Evolutionary conservation across 2,329 filamentous ascomycete genomes (phyloP).

Genomic region (Aspergillus versicolor): DNA sequence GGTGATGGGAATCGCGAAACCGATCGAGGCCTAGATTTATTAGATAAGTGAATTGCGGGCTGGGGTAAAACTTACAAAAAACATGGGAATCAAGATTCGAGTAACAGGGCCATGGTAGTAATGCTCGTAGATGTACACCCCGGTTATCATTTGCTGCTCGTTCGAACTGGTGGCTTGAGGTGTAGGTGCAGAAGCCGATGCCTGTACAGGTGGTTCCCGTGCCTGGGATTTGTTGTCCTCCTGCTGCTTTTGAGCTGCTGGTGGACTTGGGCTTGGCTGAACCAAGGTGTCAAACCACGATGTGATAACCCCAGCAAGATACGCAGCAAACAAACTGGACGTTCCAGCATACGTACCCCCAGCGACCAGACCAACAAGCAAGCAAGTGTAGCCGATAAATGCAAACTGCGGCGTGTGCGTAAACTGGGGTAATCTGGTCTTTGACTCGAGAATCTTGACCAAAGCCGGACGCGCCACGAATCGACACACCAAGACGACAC

Average conservation of each 20-base stretch:
- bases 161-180: not conserved
- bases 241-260: not conserved
- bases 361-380: constrained; percentile 49
- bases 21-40: constrained; percentile 54
- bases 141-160: constrained; percentile 15
- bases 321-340: constrained; percentile 57
- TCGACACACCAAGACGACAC: constrained; percentile 28
- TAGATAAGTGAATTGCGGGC: not conserved
- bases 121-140: constrained; percentile 41
- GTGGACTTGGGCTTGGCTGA: not conserved
- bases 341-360: constrained; percentile 56
- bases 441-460: constrained; percentile 4
- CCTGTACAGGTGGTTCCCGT: not conserved
- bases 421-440: constrained; percentile 9
- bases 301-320: constrained; percentile 54
- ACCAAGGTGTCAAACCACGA: constrained; percentile 50
- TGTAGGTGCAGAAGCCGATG: no score
- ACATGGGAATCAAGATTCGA: constrained; percentile 65
- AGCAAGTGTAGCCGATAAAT: constrained; percentile 44
- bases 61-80: constrained; percentile 58
- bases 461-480: constrained; percentile 18
- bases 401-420: constrained; percentile 22
- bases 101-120: constrained; percentile 49
- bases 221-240: not conserved
- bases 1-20: constrained; percentile 74